These are phyloP conservation scores for Yarrowia sp. DNA, from an alignment of 805 yeast species.

Conservation along the genomic window DNA sequence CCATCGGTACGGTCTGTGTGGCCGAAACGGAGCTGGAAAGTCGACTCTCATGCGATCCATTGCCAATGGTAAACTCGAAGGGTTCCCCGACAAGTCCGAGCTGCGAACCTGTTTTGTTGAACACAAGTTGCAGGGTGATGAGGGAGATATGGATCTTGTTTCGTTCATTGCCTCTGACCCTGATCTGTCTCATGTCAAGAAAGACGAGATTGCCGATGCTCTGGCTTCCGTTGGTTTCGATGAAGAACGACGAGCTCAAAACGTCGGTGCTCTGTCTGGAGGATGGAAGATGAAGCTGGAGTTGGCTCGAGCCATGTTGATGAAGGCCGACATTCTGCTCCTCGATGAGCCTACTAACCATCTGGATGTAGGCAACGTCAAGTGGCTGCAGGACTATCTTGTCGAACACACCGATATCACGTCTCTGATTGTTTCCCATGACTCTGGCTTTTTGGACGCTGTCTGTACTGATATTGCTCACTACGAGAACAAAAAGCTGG, in stretches of 20 bases:
- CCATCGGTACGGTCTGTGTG: constrained; percentile 96
- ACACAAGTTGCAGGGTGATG: constrained; percentile 93
- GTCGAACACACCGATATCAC: constrained; percentile 82
- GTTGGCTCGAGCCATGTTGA: constrained; percentile 97
- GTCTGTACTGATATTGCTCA: constrained; percentile 97
- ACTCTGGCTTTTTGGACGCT: constrained; percentile 90
- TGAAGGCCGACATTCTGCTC: constrained; percentile 91
- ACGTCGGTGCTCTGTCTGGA: constrained; percentile 93
- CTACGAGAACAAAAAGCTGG: constrained; percentile 91
- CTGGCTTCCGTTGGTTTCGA: constrained; percentile 86
- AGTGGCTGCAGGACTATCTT: constrained; percentile 90
- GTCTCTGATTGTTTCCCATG: constrained; percentile 94
- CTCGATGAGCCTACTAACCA: constrained; percentile 99
- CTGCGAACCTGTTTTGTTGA: constrained; percentile 94
- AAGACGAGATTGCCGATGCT: constrained; percentile 71
- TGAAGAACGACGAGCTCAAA: constrained; percentile 82
- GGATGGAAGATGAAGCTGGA: constrained; percentile 99
- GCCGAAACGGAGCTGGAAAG: constrained; percentile 98
- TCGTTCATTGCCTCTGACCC: constrained; percentile 87
- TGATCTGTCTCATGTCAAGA: constrained; percentile 62
- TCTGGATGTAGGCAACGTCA: constrained; percentile 89
- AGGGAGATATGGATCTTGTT: constrained; percentile 85
- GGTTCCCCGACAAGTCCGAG: constrained; percentile 87
- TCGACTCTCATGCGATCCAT: constrained; percentile 96
- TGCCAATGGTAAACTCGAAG: constrained; percentile 94